Percentiles rank a stretch among this genome's conserved stretches.
These are phyloP conservation scores for Cichorium intybus DNA, from an alignment of 140 eudicot species.

Conservation along the genomic window DNA sequence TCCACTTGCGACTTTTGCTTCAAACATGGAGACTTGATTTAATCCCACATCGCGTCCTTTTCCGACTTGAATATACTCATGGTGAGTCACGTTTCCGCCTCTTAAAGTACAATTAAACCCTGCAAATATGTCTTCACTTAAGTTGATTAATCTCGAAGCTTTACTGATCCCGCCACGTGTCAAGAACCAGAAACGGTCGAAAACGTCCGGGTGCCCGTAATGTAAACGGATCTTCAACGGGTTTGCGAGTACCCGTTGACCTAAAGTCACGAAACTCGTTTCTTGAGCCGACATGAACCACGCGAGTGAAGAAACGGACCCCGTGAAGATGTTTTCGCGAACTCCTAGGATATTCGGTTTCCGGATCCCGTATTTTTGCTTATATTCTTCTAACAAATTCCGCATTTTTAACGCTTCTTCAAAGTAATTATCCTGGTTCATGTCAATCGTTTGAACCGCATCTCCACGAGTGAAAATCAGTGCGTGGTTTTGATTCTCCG, in stretches of 20 bases:
- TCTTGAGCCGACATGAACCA: constrained; percentile 99
- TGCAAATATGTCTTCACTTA: constrained; percentile 96
- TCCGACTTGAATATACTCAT: constrained; percentile 92
- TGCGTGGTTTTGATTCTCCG: constrained; percentile 96
- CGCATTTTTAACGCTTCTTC: constrained; percentile 95
- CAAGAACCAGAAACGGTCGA: constrained; percentile 92
- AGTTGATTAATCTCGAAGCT: constrained; percentile 89
- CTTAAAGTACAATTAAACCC: constrained; percentile 97
- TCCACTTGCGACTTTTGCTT: constrained; percentile 96
- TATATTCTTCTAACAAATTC: constrained; percentile 85
- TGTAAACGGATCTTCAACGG: constrained; percentile 91
- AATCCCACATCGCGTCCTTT: constrained; percentile 96
- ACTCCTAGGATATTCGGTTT: constrained; percentile 92
- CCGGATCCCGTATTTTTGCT: constrained; percentile 60
- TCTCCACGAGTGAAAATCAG: constrained; percentile 91
- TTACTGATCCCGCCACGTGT: constrained; percentile 96
- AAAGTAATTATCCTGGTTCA: constrained; percentile 95
- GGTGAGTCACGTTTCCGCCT: constrained; percentile 96
- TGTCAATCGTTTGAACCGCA: constrained; percentile 94
- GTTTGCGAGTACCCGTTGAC: constrained; percentile 94
- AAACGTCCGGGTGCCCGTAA: constrained; percentile 96
- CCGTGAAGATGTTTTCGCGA: constrained; percentile 90
- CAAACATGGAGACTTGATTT: constrained; percentile 94
- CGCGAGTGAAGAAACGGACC: constrained; percentile 94
- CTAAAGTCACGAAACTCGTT: constrained; percentile 91